phyloP scores from a whole-genome alignment of 202 grass and related monocot genomes.

The Schoenoplectus tabernaemontani region DNA sequence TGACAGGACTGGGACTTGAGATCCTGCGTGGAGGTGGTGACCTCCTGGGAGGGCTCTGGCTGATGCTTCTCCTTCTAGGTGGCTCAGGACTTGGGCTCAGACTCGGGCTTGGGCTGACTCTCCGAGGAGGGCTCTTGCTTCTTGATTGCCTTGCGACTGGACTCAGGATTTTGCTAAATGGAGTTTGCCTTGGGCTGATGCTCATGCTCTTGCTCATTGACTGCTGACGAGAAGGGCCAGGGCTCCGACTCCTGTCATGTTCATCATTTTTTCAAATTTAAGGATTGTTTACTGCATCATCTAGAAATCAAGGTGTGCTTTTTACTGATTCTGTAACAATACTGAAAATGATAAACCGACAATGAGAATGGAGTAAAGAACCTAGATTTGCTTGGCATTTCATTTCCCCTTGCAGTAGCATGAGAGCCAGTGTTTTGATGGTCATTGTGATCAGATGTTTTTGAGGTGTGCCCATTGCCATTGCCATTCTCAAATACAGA shows the following conservation, averaged over 20 bases:
- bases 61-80: constrained; percentile 35
- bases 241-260: constrained; percentile 70
- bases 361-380: constrained; percentile 42
- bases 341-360: constrained; percentile 56
- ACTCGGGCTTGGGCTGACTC: constrained; percentile 40
- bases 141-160: constrained; percentile 30
- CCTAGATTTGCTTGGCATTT: constrained; percentile 76
- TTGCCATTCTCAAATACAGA: constrained; percentile 57
- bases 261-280: constrained; percentile 44
- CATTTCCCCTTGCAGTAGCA: constrained; percentile 35
- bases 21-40: constrained; percentile 32
- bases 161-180: constrained; percentile 32
- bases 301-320: constrained; percentile 13
- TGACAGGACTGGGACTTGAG: constrained; percentile 40
- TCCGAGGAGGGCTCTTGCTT: constrained; percentile 54
- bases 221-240: constrained; percentile 45
- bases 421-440: neutral
- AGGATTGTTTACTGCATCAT: constrained; percentile 42
- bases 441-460: neutral
- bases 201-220: constrained; percentile 97
- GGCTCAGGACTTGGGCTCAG: constrained; percentile 48
- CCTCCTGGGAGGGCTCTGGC: constrained; percentile 33
- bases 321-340: neutral
- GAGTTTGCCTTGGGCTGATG: constrained; percentile 80
- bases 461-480: constrained; percentile 27